A percentile compares a stretch with the other conserved stretches of the same genome.
Conservation (phyloP, 2,329 filamentous ascomycete species). For the Microsporum canis region DNA sequence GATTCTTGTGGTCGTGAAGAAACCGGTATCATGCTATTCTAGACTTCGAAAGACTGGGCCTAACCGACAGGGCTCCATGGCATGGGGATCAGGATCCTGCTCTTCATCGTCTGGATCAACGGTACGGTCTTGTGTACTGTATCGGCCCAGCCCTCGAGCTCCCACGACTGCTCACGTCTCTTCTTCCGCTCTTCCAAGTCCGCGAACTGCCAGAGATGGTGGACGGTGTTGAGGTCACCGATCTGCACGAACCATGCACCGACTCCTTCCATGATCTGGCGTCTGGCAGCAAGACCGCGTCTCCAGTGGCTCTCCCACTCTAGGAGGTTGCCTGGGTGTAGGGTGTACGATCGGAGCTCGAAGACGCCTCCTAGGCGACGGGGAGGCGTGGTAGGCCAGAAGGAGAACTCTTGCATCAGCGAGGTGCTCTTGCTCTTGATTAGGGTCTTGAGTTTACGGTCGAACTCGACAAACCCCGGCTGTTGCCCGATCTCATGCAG, state of each 20-base stretch:
- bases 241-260: slow-evolving; percentile 99
- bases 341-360: slow-evolving; percentile 89
- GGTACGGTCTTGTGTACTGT: slow-evolving; percentile 98
- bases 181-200: slow-evolving; percentile 88
- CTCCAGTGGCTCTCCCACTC: slow-evolving; percentile 99
- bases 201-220: slow-evolving; percentile 97
- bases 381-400: slow-evolving; percentile 93
- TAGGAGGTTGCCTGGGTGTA: slow-evolving; percentile 87
- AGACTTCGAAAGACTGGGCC: slow-evolving; percentile 9
- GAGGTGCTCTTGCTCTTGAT: slow-evolving; percentile 77
- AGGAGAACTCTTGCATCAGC: slow-evolving; percentile 98
- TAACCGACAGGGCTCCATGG: slow-evolving; percentile 89
- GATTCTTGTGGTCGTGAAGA: neutral
- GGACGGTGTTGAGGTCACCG: slow-evolving; percentile 91
- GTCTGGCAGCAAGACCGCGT: slow-evolving; percentile 74
- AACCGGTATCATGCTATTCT: neutral
- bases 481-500: slow-evolving; percentile 73
- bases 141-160: slow-evolving; percentile 87
- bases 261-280: slow-evolving; percentile 97
- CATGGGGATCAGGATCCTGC: slow-evolving; percentile 83
- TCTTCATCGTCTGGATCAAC: slow-evolving; percentile 93
- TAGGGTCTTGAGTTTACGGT: slow-evolving; percentile 70
- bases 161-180: slow-evolving; percentile 88
- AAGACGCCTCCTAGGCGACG: slow-evolving; percentile 85
- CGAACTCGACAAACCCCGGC: slow-evolving; percentile 73